Percentiles rank a stretch among this genome's conserved stretches.
Conservation (phyloP, 1,284 basidiomycete genomes). For the Rhodotorula sp. region DNA sequence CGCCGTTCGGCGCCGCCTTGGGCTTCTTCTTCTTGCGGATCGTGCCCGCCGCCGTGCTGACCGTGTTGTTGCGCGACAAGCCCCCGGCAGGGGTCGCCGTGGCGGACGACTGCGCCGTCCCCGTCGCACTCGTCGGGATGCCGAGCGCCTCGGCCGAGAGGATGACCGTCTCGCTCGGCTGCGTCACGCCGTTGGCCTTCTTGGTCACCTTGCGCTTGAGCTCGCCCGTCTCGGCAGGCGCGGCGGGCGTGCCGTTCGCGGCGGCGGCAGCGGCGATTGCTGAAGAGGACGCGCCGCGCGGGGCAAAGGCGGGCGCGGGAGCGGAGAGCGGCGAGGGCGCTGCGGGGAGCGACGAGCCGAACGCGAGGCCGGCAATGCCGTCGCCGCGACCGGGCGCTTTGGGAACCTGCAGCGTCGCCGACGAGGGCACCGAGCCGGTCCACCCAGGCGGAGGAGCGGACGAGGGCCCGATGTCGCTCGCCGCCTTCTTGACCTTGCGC, state of each 20-base stretch:
- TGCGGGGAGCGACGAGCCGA: conserved; percentile 6
- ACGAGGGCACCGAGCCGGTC: conserved; percentile 5
- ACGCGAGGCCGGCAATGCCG: conserved; percentile 15
- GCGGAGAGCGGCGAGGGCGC: not conserved
- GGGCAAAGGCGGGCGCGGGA: not conserved
- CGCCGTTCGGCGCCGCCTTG: not conserved
- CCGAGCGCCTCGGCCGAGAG: conserved; percentile 39
- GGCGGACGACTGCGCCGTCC: not conserved
- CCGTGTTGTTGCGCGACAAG: conserved; percentile 2
- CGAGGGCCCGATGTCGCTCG: conserved; percentile 33
- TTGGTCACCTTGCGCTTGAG: conserved; percentile 37
- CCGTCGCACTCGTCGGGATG: conserved; percentile 26
- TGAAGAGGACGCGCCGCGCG: not conserved
- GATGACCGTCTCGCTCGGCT: conserved; percentile 24
- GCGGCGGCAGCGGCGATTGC: no score
- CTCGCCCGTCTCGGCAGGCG: conserved; percentile 22
- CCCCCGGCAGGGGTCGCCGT: conserved; percentile 1
- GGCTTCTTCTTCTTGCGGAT: conserved; percentile 33
- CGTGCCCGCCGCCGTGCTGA: conserved; percentile 3
- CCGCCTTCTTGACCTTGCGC: conserved; percentile 31
- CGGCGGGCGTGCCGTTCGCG: conserved; percentile 4
- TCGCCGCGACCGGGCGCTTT: conserved; percentile 6
- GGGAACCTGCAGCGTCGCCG: conserved; percentile 3
- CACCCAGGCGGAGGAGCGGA: conserved; percentile 2
- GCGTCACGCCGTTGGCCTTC: conserved; percentile 15